Percentiles rank a stretch among this genome's conserved stretches.
Conservation (phyloP, 352 stramenopile genomes). For the Phytophthora ramorum region DNA sequence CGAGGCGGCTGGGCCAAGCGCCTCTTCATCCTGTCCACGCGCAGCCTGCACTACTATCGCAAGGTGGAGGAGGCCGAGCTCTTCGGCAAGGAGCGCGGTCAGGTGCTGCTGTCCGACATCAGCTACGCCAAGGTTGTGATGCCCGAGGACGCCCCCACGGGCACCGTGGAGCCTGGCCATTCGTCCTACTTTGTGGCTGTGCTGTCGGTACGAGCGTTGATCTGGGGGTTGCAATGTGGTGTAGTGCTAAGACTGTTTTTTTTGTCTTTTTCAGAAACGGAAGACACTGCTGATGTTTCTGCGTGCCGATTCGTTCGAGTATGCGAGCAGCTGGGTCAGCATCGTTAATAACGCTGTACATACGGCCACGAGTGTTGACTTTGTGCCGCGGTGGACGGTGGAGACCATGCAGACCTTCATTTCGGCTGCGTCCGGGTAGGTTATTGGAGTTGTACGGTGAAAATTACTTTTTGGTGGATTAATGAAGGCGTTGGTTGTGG, state of each 20-base stretch:
- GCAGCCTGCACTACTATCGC: slow-evolving; percentile 86
- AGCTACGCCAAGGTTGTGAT: slow-evolving; percentile 78
- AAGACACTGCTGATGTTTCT: slow-evolving; percentile 86
- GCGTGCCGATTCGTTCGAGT: slow-evolving; percentile 74
- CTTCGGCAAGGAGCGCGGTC: slow-evolving; percentile 85
- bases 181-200: slow-evolving; percentile 74
- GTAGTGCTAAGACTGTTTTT: slow-evolving; percentile 4
- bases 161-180: slow-evolving; percentile 65
- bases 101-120: slow-evolving; percentile 78
- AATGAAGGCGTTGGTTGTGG: background rate
- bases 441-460: slow-evolving; percentile 4
- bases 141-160: slow-evolving; percentile 77
- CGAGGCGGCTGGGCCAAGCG: slow-evolving; percentile 82
- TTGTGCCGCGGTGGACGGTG: slow-evolving; percentile 66
- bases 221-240: background rate
- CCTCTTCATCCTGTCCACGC: slow-evolving; percentile 84
- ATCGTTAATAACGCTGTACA: slow-evolving; percentile 83
- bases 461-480: background rate
- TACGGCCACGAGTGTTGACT: slow-evolving; percentile 71
- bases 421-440: slow-evolving; percentile 63
- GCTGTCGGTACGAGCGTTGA: slow-evolving; percentile 59
- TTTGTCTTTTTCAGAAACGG: slow-evolving; percentile 51
- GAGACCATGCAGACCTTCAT: slow-evolving; percentile 84
- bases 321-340: slow-evolving; percentile 77
- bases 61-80: slow-evolving; percentile 84